Base-by-base conservation (phyloP, 2,329 filamentous ascomycete species). In the Monosporascus ibericus region DNA sequence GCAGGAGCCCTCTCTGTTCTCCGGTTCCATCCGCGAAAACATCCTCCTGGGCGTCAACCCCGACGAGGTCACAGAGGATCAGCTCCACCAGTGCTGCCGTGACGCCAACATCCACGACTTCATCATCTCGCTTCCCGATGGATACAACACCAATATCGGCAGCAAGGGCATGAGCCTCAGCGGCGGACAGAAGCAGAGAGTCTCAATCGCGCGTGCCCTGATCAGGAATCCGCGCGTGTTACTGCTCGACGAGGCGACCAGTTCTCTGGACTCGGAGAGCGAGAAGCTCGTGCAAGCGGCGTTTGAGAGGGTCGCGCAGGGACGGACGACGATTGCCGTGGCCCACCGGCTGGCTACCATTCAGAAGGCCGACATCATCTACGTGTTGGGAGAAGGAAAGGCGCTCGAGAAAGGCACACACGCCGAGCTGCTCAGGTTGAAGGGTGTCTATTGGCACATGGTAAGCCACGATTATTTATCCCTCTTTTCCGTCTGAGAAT, bases 311-410 rank as follows among this genome's bases (percentile, higher is more conserved):
- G 81, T 80, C 0, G 75, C 74, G 3, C 76, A 78, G 58, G 78
- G 77, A 3, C 70, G 78, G 3, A 82, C 88, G 1, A 87, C 86
- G 48, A 74, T 92, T 5, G 85, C 86, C 3, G 86, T 92, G 6
- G 88, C 88, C 1, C 88, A 91, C 65, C 75, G 87, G 11, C 72
- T 91, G 49, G 84, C 84, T 0, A 91, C 85, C 15, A 82, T 90
- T 24, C 86, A 87, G 65, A 84, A 89, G 58, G 86, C 87, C 1
- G 83, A 91, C 65, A 71, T 83, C 9, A 91, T 90, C 44, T 88
- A 87, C 59, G 86, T 91, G 0, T 79, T 92, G 50, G 85, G 86
- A 3, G 76, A 83, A 48, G 81, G 84, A 15, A 77, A 71, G 58
- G 67, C 80, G 48, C 60, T 80, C n/a, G 78, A 80, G 63, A 68